Evolutionary conservation across 1,139 yeast species (phyloP).

Genomic region (Yamadazyma dendronema): DNA sequence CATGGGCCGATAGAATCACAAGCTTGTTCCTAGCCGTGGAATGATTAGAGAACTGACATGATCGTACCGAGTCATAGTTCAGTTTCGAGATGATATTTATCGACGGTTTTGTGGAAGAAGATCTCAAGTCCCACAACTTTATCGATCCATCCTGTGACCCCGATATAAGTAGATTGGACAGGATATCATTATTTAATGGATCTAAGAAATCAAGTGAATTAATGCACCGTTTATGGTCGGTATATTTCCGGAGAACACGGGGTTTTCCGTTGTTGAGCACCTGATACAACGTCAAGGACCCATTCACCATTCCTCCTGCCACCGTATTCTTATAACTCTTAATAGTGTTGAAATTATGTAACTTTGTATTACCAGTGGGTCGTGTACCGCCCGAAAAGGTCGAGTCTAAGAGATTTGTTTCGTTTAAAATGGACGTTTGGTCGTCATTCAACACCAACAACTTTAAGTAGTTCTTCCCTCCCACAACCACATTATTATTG

Average conservation of each 20-base stretch:
- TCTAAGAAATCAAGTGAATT: constrained; percentile 69
- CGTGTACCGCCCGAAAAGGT: constrained; percentile 37
- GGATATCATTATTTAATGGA: constrained; percentile 19
- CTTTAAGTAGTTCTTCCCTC: constrained; percentile 59
- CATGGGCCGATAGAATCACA: constrained; percentile 65
- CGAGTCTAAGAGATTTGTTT: constrained; percentile 48
- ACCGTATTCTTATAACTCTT: constrained; percentile 34
- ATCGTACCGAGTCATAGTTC: constrained; percentile 64
- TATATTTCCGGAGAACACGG: constrained; percentile 44
- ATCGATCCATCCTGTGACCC: constrained; percentile 93
- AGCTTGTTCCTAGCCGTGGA: constrained; percentile 30
- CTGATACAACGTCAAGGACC: constrained; percentile 34
- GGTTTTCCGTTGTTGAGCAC: constrained; percentile 36
- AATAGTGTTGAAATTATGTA: constrained; percentile 42
- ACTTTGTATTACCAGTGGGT: constrained; percentile 29
- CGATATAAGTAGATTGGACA: constrained; percentile 61
- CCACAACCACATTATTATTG: constrained; percentile 48
- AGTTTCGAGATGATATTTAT: constrained; percentile 42
- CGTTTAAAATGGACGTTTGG: constrained; percentile 36
- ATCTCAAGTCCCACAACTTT: constrained; percentile 83
- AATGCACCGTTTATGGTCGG: constrained; percentile 79
- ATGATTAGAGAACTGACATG: constrained; percentile 60
- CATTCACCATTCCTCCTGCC: constrained; percentile 46
- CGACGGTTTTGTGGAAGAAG: constrained; percentile 44
- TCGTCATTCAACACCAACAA: constrained; percentile 43